Conservation (phyloP, 306 rosid species). For the Trichosanthes cucumerina region DNA sequence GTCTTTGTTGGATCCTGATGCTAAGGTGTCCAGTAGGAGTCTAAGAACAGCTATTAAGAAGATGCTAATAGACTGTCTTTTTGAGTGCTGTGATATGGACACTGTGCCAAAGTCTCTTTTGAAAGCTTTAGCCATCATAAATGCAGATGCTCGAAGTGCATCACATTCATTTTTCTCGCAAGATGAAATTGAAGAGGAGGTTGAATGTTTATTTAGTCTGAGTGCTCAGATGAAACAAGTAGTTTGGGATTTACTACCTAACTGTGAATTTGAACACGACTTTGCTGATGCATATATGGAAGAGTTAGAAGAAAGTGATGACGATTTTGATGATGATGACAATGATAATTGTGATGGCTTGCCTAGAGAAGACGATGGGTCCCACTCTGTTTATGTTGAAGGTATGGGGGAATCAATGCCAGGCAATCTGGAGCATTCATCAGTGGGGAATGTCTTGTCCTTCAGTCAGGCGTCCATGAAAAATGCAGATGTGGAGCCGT, state of each 20-base stretch:
- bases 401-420: constrained; percentile 53
- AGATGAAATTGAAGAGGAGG: constrained; percentile 50
- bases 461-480: neutral
- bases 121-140: constrained; percentile 38
- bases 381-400: constrained; percentile 26
- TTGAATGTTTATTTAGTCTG: constrained; percentile 47
- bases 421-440: constrained; percentile 12
- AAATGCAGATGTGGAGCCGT: constrained; percentile 10
- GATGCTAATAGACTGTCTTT: constrained; percentile 55
- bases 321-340: constrained; percentile 19
- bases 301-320: constrained; percentile 53
- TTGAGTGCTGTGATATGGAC: constrained; percentile 60
- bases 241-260: constrained; percentile 47
- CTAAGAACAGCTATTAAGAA: constrained; percentile 35
- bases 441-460: constrained; percentile 13
- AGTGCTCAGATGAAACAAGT: constrained; percentile 70
- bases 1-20: constrained; percentile 47
- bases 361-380: constrained; percentile 14
- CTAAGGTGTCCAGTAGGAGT: constrained; percentile 28
- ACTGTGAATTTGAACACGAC: constrained; percentile 39
- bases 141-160: constrained; percentile 22
- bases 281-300: constrained; percentile 66
- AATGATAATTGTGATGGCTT: constrained; percentile 10
- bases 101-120: constrained; percentile 40
- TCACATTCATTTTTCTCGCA: constrained; percentile 7